Percentiles rank a stretch among this genome's conserved stretches.
phyloP scores from a whole-genome alignment of 2,329 filamentous ascomycete genomes.

The Akanthomyces muscarius region DNA sequence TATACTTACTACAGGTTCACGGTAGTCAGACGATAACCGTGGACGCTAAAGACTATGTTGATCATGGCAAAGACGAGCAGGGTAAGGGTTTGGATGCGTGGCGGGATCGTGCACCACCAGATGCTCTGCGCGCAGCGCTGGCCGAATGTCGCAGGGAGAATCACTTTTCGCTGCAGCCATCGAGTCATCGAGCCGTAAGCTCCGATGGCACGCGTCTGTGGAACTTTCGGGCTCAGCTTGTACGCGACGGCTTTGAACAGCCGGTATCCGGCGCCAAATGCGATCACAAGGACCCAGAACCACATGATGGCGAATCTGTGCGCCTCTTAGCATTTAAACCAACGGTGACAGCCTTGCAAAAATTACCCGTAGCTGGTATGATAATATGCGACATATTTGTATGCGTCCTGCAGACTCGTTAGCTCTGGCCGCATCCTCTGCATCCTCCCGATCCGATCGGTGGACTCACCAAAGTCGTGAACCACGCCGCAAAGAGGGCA shows the following conservation, averaged over 20 bases:
- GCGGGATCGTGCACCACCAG: slow-evolving; percentile 43
- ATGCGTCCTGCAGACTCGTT: slow-evolving; percentile 27
- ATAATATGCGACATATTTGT: slow-evolving; percentile 31
- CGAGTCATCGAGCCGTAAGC: slow-evolving; percentile 5
- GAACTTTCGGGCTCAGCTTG: slow-evolving; percentile 3
- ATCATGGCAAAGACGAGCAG: slow-evolving; percentile 35
- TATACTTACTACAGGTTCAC: slow-evolving; percentile 37
- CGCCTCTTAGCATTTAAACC: slow-evolving; percentile 20
- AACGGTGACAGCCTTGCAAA: no score
- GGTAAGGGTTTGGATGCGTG: slow-evolving; percentile 40
- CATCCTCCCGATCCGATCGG: background rate
- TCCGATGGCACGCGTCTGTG: background rate
- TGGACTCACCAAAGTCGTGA: slow-evolving; percentile 35
- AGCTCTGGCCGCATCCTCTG: background rate
- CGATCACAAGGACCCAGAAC: slow-evolving; percentile 40
- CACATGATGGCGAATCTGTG: slow-evolving; percentile 29
- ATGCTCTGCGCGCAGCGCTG: slow-evolving; percentile 39
- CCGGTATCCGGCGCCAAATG: slow-evolving; percentile 34
- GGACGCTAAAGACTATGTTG: slow-evolving; percentile 34
- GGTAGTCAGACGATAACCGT: slow-evolving; percentile 35
- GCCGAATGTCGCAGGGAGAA: slow-evolving; percentile 42
- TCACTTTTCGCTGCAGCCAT: slow-evolving; percentile 33
- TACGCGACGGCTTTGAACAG: slow-evolving; percentile 19
- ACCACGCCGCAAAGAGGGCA: slow-evolving; percentile 32
- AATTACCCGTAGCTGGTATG: slow-evolving; percentile 38